Base-by-base conservation (phyloP, 2,329 filamentous ascomycete species). In the Claviceps purpurea region DNA sequence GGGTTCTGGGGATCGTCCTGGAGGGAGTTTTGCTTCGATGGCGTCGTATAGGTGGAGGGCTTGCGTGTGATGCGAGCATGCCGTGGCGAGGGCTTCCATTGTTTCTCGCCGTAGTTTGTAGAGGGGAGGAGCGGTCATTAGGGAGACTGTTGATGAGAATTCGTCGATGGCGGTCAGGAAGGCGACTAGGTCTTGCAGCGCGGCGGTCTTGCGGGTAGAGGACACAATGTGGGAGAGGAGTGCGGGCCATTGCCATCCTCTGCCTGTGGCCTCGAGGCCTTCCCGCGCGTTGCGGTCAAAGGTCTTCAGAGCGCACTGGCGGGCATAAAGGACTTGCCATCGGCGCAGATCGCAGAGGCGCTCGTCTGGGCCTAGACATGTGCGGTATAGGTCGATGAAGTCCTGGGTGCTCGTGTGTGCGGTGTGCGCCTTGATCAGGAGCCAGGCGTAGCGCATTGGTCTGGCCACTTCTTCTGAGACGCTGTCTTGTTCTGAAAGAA, bases 41-140 rank as follows among this genome's bases (percentile, higher is more conserved):
- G 51, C 47, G 26, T 58, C 51, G 53, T 63, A 60, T 11, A 67
- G 53, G 4, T 44, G 34, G 13, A 65, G 47, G 1, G 62, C 66
- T 16, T 59, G 52, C 5, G 44, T 50, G 50, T 67, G 58, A 46
- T 66, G 59, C 16, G 55, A 43, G 50, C 58, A 57, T 20, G 54
- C 55, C 11, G 30, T 37, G 4, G 58, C 59, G 10, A 61, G 38
- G 7, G 56, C 55, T 22, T 56, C 54, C 2, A 57, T 48, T 6
- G 48, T 40, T 26, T 57, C 49, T 16, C 56, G 38, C n/a, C 44
- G 51, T 4, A 56, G n/a, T 18, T 34, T 20, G 14, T 47, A 49
- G 4, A 51, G 13, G 11, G 57, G 55, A 2, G 51, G 42, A 1
- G 48, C 52, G 13, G 53, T 52, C 14, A 61, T 5, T 1, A 46